Conservation (phyloP, 2,329 filamentous ascomycete genomes). For the Fusarium nanum region DNA sequence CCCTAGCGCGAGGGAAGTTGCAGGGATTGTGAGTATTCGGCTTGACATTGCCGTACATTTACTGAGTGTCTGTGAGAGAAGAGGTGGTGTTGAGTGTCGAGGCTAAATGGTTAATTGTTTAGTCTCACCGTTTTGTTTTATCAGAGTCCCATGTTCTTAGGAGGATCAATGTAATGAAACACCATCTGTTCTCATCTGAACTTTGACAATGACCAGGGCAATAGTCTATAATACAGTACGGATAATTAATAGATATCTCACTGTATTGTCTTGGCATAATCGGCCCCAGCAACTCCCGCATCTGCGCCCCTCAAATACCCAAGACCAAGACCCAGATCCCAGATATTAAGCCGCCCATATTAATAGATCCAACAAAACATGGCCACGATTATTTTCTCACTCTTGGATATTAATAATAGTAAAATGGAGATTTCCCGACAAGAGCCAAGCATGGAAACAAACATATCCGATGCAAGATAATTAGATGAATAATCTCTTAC, state of each 20-base stretch:
- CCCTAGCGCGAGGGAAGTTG: conserved; percentile 30
- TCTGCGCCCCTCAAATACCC: conserved; percentile 18
- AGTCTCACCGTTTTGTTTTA: conserved; percentile 12
- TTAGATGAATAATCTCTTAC: not conserved
- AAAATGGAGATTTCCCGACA: not conserved
- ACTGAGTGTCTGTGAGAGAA: not conserved
- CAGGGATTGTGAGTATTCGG: conserved; percentile 2
- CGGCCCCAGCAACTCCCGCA: conserved; percentile 12
- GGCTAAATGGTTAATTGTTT: conserved; percentile 14
- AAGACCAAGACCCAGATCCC: conserved; percentile 1
- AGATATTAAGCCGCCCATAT: conserved; percentile 8
- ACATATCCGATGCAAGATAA: conserved; percentile 11
- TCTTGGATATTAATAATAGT: not conserved
- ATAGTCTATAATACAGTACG: not conserved
- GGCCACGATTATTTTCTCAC: conserved; percentile 11
- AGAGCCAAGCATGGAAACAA: conserved; percentile 6
- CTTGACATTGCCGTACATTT: conserved; percentile 17
- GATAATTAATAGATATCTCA: not conserved
- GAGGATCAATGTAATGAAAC: conserved; percentile 22
- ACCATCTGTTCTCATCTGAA: conserved; percentile 11
- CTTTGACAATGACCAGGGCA: not conserved
- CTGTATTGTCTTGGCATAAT: conserved; percentile 15
- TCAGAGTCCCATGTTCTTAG: conserved; percentile 6
- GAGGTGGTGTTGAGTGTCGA: not conserved
- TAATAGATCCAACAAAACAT: conserved; percentile 12